Evolutionary conservation across 768 basidiomycete genomes (phyloP), one percentile per base, ranked within the genome.

Genomic region (Gyrodon lividus): DNA sequence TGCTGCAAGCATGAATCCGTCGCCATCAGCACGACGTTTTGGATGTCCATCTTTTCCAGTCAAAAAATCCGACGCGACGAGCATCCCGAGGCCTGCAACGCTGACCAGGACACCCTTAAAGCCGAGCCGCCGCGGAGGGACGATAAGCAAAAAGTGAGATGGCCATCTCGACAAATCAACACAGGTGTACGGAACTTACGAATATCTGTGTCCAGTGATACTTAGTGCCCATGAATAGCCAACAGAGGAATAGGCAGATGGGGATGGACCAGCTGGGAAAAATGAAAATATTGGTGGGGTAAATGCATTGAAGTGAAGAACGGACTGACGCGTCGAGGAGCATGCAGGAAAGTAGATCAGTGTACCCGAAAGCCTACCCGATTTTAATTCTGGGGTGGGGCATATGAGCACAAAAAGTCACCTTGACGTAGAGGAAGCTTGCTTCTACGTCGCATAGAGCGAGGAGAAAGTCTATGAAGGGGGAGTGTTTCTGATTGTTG

Each of bases 311-410:
- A 33, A 6, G 23, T 14, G 30, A 23, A 16, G 31, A 6, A 42
- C 12, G 9, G 24, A 55, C 79, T 61, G 62, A 86, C 79, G 87
- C 86, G 61, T 90, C 87, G 46, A 92, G 83, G 12, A 92, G 78
- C 86, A 89, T 89, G 65, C 87, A 89, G 0, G 88, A 89, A 22
- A 92, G 73, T 7, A 92, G 74, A 56, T 86, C 87, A 13, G 89
- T 90, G 70, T 86, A 89, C 72, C 87, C 77, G 63, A 84, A 89
- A 4, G 87, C 86, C 78, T 83, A 26, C 4, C 4, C 24, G 48
- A 17, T 22, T 41, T 34, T 50, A n/a, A 39, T 20, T 8, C 5
- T 33, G 19, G 6, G 5, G 28, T 22, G 34, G 12, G 16, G 23
- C 43, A 22, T 16, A 26, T 13, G 14, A 26, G 14, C 39, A 16